Evolutionary conservation across 768 basidiomycete genomes (phyloP), one percentile per base, ranked within the genome.

Genomic region (Cubamyces sp.): DNA sequence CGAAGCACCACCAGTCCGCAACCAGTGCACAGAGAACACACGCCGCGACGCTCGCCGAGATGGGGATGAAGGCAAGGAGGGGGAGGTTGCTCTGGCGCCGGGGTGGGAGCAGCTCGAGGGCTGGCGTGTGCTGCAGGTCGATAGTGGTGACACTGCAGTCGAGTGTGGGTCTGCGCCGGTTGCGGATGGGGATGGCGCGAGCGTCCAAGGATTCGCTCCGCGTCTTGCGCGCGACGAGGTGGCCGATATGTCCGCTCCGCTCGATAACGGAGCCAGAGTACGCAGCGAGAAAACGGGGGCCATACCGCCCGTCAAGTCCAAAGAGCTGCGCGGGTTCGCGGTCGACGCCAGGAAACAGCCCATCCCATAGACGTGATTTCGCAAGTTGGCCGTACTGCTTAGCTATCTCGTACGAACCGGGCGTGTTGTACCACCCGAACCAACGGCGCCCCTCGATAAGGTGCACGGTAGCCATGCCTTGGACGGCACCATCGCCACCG

Each of bases 311-410:
- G 48, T 64, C 58, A 42, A 64, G 63, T 11, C 58, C 58, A 30
- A 64, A 64, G 58, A 64, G 58, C 34, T 58, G 54, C 9, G 63
- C 54, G 43, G 63, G 54, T 30, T 64, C 58, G 63, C 54, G 43
- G 14, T 55, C 53, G 21, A 11, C 30, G 21, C 63, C 63, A 14
- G 63, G 63, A 43, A 64, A 64, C 48, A 64, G 63, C 0, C 63
- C 63, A 37, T 60, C 58, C 63, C 63, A 64, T 43, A 64, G 28
- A 49, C 48, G 58, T 6, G 63, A 56, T 42, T 60, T 60, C 12
- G 63, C 58, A 43, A 64, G 58, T 34, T 57, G 63, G 34, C 63
- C 63, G 54, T 64, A 64, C 43, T 57, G 54, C 49, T 64, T 64
- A 15, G 63, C 63, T 30, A 60, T 60, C 58, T 64, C 58, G 58